phyloP scores from a whole-genome alignment of 805 yeast genomes.

The Candida oleophila region DNA sequence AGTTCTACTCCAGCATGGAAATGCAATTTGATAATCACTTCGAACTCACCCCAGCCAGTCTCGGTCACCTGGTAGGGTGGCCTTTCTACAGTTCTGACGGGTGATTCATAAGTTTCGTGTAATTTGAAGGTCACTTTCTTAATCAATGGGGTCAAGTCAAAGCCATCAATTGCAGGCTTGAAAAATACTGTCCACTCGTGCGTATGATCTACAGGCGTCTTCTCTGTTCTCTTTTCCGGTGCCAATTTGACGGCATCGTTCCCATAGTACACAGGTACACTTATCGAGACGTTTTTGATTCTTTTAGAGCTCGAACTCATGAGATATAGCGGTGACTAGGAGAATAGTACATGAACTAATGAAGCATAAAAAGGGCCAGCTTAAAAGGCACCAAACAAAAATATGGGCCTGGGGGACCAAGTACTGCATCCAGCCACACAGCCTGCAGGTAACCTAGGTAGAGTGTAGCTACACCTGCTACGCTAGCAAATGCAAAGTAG shows the following conservation, averaged over 20 bases:
- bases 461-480: no score
- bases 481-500: no score
- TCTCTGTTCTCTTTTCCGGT: constrained; percentile 36
- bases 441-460: no score
- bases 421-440: no score
- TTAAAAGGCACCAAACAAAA: background rate
- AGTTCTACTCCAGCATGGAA: constrained; percentile 74
- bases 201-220: constrained; percentile 79
- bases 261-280: constrained; percentile 45
- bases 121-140: constrained; percentile 91
- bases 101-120: constrained; percentile 89
- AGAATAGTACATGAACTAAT: background rate
- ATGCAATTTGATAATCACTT: constrained; percentile 80
- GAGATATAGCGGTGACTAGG: background rate
- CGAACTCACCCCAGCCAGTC: constrained; percentile 99
- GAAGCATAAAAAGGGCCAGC: background rate
- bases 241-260: constrained; percentile 37
- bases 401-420: no score
- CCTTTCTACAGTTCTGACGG: constrained; percentile 79
- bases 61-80: constrained; percentile 97
- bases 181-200: constrained; percentile 95
- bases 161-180: constrained; percentile 64
- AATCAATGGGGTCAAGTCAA: constrained; percentile 76
- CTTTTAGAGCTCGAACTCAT: constrained; percentile 22
- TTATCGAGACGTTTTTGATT: constrained; percentile 33